These are phyloP conservation scores for Harringtonia lauricola DNA, from an alignment of 2,329 filamentous ascomycete species.

Conservation along the genomic window DNA sequence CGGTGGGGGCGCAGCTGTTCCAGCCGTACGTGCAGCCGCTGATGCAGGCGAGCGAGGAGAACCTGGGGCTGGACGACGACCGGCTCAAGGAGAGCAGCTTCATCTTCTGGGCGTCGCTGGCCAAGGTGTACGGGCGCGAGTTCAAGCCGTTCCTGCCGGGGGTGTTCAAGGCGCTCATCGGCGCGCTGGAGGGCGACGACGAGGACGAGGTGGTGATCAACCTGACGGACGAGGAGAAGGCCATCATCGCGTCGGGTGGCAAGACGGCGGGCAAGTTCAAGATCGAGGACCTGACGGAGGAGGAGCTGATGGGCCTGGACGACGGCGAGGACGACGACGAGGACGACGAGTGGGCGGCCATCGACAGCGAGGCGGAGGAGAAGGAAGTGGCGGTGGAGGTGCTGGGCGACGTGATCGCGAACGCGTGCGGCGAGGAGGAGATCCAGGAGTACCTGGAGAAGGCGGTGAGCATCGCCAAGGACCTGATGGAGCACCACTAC, in stretches of 20 bases:
- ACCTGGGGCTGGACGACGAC: constrained; percentile 76
- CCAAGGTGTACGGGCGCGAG: constrained; percentile 82
- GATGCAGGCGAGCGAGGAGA: constrained; percentile 89
- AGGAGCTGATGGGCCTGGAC: constrained; percentile 42
- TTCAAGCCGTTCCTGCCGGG: constrained; percentile 70
- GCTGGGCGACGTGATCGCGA: constrained; percentile 80
- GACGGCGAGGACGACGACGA: constrained; percentile 57
- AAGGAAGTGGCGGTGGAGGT: constrained; percentile 97
- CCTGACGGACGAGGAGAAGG: constrained; percentile 62
- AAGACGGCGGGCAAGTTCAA: constrained; percentile 59
- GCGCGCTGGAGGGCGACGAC: constrained; percentile 78
- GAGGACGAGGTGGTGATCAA: constrained; percentile 76
- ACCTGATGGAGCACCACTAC: constrained; percentile 78
- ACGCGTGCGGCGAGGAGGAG: constrained; percentile 66
- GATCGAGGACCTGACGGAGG: constrained; percentile 50
- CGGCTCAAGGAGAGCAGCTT: constrained; percentile 92
- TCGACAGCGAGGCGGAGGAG: constrained; percentile 73
- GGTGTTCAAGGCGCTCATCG: constrained; percentile 69
- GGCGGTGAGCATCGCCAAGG: constrained; percentile 70
- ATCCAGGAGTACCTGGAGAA: constrained; percentile 76
- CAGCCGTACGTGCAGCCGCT: constrained; percentile 83
- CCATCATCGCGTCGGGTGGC: constrained; percentile 47
- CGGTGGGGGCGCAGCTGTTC: constrained; percentile 78
- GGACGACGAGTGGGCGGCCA: constrained; percentile 78
- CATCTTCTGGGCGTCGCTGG: constrained; percentile 89